phyloP scores from a whole-genome alignment of 208 protist genomes.

The Leishmania guyanensis region DNA sequence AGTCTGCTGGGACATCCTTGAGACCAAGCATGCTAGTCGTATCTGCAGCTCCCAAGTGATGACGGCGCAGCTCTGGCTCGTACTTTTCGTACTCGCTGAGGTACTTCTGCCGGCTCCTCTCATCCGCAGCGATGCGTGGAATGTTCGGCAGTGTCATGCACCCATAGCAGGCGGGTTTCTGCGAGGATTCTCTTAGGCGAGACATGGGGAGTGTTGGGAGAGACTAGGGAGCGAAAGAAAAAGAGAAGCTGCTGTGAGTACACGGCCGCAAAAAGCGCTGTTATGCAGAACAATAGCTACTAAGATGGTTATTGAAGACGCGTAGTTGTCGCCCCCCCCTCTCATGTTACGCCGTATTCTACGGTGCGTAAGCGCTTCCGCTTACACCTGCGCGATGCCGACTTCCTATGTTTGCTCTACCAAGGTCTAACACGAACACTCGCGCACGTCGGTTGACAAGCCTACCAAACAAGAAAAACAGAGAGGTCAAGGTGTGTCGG shows the following conservation, averaged over 20 bases:
- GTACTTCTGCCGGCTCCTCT: slow-evolving; percentile 74
- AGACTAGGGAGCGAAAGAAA: neutral
- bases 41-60: slow-evolving; percentile 77
- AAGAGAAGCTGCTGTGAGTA: neutral
- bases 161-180: slow-evolving; percentile 9
- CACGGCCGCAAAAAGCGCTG: neutral
- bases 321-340: neutral
- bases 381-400: neutral
- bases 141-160: slow-evolving; percentile 81
- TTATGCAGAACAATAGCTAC: neutral
- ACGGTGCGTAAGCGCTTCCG: neutral
- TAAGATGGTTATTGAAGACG: neutral
- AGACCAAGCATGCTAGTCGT: slow-evolving; percentile 74
- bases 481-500: neutral
- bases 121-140: slow-evolving; percentile 74
- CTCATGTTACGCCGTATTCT: neutral
- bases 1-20: slow-evolving; percentile 54
- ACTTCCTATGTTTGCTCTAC: neutral
- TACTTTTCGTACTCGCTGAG: slow-evolving; percentile 89
- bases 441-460: neutral
- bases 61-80: slow-evolving; percentile 85
- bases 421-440: neutral
- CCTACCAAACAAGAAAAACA: neutral
- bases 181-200: neutral
- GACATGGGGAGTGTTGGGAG: slow-evolving; percentile 2